Conservation (phyloP, 805 yeast genomes). For the Yarrowia osloensis region DNA sequence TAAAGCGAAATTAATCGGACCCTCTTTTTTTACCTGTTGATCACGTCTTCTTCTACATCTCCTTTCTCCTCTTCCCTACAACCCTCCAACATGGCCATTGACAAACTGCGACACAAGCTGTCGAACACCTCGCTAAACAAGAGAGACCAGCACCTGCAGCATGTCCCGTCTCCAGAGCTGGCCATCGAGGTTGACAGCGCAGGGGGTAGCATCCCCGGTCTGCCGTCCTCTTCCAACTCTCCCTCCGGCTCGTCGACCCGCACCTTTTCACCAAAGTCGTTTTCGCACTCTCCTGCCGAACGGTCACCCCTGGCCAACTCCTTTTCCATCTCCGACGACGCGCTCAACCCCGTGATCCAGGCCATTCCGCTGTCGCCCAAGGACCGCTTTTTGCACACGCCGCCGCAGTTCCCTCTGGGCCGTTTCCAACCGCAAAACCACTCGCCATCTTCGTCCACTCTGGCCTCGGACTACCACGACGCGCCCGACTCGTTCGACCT, state of each 20-base stretch:
- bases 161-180: conserved; percentile 5
- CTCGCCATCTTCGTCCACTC: conserved; percentile 4
- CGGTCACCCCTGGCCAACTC: conserved; percentile 10
- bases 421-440: background rate
- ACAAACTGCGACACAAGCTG: background rate
- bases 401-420: background rate
- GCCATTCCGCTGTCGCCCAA: conserved; percentile 16
- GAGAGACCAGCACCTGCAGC: background rate
- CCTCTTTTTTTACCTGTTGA: background rate
- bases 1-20: conserved; percentile 1
- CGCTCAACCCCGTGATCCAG: background rate
- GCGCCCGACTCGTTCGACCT: conserved; percentile 21
- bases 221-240: background rate
- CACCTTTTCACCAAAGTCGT: conserved; percentile 7
- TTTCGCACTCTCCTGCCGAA: conserved; percentile 4
- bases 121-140: background rate
- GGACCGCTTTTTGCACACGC: background rate
- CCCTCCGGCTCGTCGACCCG: background rate
- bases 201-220: background rate
- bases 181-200: conserved; percentile 7
- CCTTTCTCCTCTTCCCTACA: background rate
- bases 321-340: background rate
- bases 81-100: background rate
- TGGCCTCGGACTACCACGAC: conserved; percentile 29
- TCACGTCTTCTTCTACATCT: background rate